These are phyloP conservation scores for Peronospora farinosa DNA, from an alignment of 352 stramenopile species.

Conservation along the genomic window DNA sequence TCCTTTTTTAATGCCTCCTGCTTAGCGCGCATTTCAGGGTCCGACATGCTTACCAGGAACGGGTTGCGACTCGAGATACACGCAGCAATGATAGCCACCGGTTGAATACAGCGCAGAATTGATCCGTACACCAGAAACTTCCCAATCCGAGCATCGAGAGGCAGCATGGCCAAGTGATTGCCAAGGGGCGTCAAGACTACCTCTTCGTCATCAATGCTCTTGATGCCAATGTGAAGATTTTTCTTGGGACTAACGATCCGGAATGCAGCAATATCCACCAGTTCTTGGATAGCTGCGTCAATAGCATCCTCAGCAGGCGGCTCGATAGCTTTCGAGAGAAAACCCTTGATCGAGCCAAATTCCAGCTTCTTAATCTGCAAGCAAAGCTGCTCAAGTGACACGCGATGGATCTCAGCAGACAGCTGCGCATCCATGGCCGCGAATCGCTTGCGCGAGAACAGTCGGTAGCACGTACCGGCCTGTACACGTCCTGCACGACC, in stretches of 20 bases:
- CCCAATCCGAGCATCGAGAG: slow-evolving; percentile 79
- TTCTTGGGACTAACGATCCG: slow-evolving; percentile 20
- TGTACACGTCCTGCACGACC: slow-evolving; percentile 78
- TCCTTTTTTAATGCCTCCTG: slow-evolving; percentile 67
- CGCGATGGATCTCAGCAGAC: slow-evolving; percentile 84
- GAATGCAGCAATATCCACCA: slow-evolving; percentile 88
- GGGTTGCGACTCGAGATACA: slow-evolving; percentile 76
- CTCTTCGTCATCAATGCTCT: slow-evolving; percentile 35
- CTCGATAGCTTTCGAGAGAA: slow-evolving; percentile 85
- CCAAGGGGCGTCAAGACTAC: slow-evolving; percentile 91
- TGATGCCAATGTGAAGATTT: slow-evolving; percentile 8
- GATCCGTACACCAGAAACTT: slow-evolving; percentile 87
- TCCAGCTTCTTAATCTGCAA: slow-evolving; percentile 83
- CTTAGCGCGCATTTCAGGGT: slow-evolving; percentile 47
- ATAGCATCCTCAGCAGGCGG: slow-evolving; percentile 88
- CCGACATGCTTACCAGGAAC: slow-evolving; percentile 68
- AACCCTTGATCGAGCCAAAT: slow-evolving; percentile 63
- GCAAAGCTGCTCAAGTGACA: slow-evolving; percentile 81
- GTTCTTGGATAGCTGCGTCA: slow-evolving; percentile 86
- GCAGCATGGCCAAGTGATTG: slow-evolving; percentile 72
- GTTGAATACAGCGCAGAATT: slow-evolving; percentile 79
- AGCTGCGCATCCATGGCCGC: slow-evolving; percentile 57
- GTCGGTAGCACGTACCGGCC: slow-evolving; percentile 65
- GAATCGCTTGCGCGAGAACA: slow-evolving; percentile 69
- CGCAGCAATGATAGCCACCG: slow-evolving; percentile 76